Evolutionary conservation across 176 grass and related monocot species (phyloP).

Genomic region (Melocanna baccifera): DNA sequence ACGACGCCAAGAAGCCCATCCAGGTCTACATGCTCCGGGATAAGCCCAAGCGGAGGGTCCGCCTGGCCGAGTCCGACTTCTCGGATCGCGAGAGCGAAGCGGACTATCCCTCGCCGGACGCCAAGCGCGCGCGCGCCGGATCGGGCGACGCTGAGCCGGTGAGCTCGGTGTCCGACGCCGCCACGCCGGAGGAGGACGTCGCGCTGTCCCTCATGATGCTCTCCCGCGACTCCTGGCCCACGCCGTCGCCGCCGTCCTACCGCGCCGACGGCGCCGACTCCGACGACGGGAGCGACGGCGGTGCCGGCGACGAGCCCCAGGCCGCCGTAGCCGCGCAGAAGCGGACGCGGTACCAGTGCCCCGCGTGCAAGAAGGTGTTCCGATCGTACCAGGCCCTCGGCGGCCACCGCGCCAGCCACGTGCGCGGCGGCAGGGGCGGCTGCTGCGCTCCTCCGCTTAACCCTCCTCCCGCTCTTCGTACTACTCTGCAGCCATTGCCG

Average conservation of each 20-base stretch:
- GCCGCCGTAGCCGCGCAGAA: conserved; percentile 10
- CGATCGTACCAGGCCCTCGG: conserved; percentile 77
- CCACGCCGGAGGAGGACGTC: conserved; percentile 63
- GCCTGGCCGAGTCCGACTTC: conserved; percentile 55
- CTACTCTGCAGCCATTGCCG: conserved; percentile 41
- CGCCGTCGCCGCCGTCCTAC: not conserved
- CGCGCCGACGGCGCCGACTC: not conserved
- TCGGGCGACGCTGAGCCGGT: conserved; percentile 45
- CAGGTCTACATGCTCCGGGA: conserved; percentile 48
- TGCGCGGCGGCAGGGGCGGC: conserved; percentile 39
- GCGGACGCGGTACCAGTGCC: conserved; percentile 54
- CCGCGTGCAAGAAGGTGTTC: conserved; percentile 63
- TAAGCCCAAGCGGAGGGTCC: conserved; percentile 56
- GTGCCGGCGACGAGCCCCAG: not conserved
- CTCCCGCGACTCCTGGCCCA: conserved; percentile 53
- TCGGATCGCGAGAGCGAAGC: conserved; percentile 70
- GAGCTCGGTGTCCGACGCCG: conserved; percentile 63
- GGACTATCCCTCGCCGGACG: conserved; percentile 31
- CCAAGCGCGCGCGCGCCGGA: conserved; percentile 29
- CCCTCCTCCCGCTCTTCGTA: not conserved
- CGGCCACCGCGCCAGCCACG: conserved; percentile 61
- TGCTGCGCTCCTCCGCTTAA: conserved; percentile 35
- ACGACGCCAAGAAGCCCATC: conserved; percentile 1
- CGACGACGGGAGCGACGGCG: conserved; percentile 4
- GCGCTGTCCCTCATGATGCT: conserved; percentile 66